Conservation (phyloP, 2,329 filamentous ascomycete genomes). For the Trichophyton simii region DNA sequence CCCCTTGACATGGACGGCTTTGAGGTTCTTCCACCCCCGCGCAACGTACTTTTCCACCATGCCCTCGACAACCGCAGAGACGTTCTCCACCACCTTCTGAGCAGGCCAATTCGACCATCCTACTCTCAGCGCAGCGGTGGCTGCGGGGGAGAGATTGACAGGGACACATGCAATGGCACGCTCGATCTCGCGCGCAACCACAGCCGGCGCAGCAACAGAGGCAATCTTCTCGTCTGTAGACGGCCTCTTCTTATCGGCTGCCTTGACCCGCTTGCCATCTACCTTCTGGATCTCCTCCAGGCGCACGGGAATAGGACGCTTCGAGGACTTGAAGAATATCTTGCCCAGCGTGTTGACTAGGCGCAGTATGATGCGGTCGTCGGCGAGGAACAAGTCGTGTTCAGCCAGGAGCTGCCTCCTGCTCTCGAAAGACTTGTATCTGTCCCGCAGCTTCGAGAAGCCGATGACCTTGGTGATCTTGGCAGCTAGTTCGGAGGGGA, state of each 20-base stretch:
- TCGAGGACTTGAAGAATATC: slow-evolving; percentile 78
- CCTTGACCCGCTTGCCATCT: slow-evolving; percentile 48
- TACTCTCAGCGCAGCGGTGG: slow-evolving; percentile 68
- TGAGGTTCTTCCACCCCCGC: slow-evolving; percentile 77
- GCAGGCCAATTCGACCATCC: slow-evolving; percentile 62
- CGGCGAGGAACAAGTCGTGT: slow-evolving; percentile 87
- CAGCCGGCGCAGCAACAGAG: slow-evolving; percentile 45
- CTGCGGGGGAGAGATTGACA: slow-evolving; percentile 64
- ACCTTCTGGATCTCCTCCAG: slow-evolving; percentile 54
- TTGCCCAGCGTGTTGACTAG: slow-evolving; percentile 75
- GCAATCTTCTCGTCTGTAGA: slow-evolving; percentile 33
- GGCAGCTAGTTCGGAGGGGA: slow-evolving; percentile 53
- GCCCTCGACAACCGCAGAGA: slow-evolving; percentile 55
- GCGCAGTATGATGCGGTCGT: slow-evolving; percentile 64
- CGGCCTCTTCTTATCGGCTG: slow-evolving; percentile 37
- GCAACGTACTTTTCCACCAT: slow-evolving; percentile 70
- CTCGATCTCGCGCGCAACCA: slow-evolving; percentile 69
- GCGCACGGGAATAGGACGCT: slow-evolving; percentile 74
- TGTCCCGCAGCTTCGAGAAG: slow-evolving; percentile 70
- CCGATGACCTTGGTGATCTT: slow-evolving; percentile 68
- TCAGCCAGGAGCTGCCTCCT: slow-evolving; percentile 70
- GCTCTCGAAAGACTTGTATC: slow-evolving; percentile 80
- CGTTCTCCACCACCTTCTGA: slow-evolving; percentile 67
- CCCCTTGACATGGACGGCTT: slow-evolving; percentile 79
- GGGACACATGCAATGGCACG: slow-evolving; percentile 64